These are phyloP conservation scores for Achaetomium macrosporum DNA, from an alignment of 2,329 filamentous ascomycete species.

Conservation along the genomic window DNA sequence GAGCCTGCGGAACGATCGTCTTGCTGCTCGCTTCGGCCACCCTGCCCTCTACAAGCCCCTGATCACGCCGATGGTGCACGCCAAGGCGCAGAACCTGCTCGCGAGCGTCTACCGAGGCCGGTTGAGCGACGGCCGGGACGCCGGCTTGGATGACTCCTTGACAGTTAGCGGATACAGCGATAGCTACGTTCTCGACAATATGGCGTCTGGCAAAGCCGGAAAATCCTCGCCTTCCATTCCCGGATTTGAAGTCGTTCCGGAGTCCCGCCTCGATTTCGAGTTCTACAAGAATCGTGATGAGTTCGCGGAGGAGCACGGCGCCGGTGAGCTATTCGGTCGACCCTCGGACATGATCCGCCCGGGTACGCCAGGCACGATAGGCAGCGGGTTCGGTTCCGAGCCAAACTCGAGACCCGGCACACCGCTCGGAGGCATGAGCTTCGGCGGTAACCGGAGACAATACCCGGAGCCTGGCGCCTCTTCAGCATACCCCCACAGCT, in stretches of 20 bases:
- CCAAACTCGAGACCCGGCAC: conserved; percentile 45
- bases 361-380: conserved; percentile 52
- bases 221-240: conserved; percentile 40
- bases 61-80: conserved; percentile 92
- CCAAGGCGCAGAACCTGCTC: conserved; percentile 80
- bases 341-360: conserved; percentile 54
- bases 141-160: conserved; percentile 45
- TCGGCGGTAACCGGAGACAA: conserved; percentile 23
- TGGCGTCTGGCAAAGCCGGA: conserved; percentile 59
- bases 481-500: conserved; percentile 13
- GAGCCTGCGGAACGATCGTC: conserved; percentile 57
- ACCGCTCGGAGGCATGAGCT: conserved; percentile 37
- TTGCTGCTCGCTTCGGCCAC: conserved; percentile 78
- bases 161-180: conserved; percentile 73
- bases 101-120: conserved; percentile 82
- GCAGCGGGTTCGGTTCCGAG: conserved; percentile 37
- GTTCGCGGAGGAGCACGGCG: conserved; percentile 82
- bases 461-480: conserved; percentile 15
- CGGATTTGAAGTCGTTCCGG: conserved; percentile 86
- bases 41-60: conserved; percentile 84
- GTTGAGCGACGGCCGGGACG: conserved; percentile 59
- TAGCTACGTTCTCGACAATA: conserved; percentile 72
- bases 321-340: conserved; percentile 60
- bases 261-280: conserved; percentile 80
- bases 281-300: conserved; percentile 88